Evolutionary conservation across 371 early-diverging fungal species (phyloP).

Genomic region (Mortierella sp.): DNA sequence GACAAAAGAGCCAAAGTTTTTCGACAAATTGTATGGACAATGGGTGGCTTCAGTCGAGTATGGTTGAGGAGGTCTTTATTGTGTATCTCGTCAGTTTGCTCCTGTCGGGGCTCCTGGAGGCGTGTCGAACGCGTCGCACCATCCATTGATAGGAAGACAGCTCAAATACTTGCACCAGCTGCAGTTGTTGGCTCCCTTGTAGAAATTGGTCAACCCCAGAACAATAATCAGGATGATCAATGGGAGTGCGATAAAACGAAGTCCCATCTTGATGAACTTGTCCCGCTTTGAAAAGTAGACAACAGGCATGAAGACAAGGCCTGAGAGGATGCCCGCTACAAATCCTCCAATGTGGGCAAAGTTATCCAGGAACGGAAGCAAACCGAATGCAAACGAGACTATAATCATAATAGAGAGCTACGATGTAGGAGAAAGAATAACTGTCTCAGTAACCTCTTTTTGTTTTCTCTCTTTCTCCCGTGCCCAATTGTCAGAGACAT

Average conservation of each 20-base stretch:
- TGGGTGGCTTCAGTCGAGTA: no score
- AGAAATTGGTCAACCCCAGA: constrained; percentile 59
- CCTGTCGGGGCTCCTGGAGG: neutral
- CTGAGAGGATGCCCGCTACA: constrained; percentile 60
- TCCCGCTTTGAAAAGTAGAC: constrained; percentile 56
- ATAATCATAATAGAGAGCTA: constrained; percentile 68
- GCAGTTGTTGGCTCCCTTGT: constrained; percentile 56
- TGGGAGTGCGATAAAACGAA: constrained; percentile 56
- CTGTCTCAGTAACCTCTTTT: no score
- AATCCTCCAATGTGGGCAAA: constrained; percentile 84
- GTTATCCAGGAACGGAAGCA: constrained; percentile 82
- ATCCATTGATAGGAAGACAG: constrained; percentile 56
- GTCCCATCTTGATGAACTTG: constrained; percentile 55
- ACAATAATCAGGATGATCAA: constrained; percentile 56
- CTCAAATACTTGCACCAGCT: constrained; percentile 60
- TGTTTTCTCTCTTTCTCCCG: neutral
- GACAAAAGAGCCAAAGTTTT: no score
- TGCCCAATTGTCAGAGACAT: neutral
- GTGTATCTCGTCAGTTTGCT: no score
- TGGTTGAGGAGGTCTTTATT: neutral
- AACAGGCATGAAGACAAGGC: constrained; percentile 62
- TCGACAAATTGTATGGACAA: no score
- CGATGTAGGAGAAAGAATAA: neutral
- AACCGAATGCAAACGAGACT: constrained; percentile 73
- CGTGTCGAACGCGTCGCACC: constrained; percentile 56